phyloP scores from a whole-genome alignment of 2,329 filamentous ascomycete species.

The Cladophialophora exuberans region DNA sequence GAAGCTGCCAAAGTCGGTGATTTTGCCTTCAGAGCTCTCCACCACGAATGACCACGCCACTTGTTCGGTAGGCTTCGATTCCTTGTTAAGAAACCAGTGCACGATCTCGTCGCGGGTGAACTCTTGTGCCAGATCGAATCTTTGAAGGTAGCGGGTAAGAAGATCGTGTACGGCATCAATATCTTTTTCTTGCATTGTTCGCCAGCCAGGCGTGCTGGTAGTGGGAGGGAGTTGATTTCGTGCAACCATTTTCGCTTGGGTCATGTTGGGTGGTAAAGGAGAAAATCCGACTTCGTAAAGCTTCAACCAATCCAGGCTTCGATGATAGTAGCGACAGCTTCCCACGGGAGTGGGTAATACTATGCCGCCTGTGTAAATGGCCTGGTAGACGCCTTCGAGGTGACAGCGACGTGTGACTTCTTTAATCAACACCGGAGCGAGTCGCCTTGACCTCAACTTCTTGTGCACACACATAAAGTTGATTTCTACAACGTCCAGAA shows the following conservation, averaged over 20 bases:
- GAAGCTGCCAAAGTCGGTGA: slow-evolving; percentile 97
- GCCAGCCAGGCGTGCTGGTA: slow-evolving; percentile 73
- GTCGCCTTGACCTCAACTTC: slow-evolving; percentile 89
- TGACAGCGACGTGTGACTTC: slow-evolving; percentile 95
- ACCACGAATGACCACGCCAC: slow-evolving; percentile 95
- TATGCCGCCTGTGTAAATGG: slow-evolving; percentile 91
- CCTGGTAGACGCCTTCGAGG: slow-evolving; percentile 83
- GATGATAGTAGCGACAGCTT: slow-evolving; percentile 94
- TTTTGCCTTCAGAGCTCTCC: slow-evolving; percentile 67
- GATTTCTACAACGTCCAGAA: slow-evolving; percentile 82
- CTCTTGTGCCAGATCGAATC: slow-evolving; percentile 82
- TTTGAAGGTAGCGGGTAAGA: slow-evolving; percentile 74
- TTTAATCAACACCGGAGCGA: slow-evolving; percentile 94
- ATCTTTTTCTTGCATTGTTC: slow-evolving; percentile 79
- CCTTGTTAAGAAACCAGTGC: slow-evolving; percentile 85
- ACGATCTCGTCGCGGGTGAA: slow-evolving; percentile 79
- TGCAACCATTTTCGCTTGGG: slow-evolving; percentile 79
- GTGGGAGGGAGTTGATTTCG: slow-evolving; percentile 81
- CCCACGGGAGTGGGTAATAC: slow-evolving; percentile 89
- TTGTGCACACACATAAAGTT: slow-evolving; percentile 99
- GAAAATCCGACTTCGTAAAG: slow-evolving; percentile 94
- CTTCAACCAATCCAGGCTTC: slow-evolving; percentile 93
- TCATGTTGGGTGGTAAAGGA: slow-evolving; percentile 79
- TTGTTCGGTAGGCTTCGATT: slow-evolving; percentile 61
- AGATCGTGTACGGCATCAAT: slow-evolving; percentile 74